Evolutionary conservation across 2,329 filamentous ascomycete genomes (phyloP).

Genomic region (Fragosphaeria purpurea): DNA sequence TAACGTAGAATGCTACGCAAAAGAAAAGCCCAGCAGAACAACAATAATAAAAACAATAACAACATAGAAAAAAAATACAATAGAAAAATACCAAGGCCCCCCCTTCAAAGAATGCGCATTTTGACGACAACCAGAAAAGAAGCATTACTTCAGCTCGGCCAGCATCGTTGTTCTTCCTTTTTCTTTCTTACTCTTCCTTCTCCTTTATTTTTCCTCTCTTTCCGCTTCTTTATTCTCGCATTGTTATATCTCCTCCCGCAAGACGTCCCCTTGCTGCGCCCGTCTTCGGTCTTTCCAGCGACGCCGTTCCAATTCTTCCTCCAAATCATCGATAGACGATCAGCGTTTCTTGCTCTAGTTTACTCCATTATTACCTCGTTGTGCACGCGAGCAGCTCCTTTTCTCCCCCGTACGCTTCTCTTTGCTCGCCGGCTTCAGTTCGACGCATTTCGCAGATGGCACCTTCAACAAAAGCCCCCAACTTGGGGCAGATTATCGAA

Average conservation of each 20-base stretch:
- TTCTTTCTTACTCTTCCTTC: background rate
- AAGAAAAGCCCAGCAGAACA: no score
- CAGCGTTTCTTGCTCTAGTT: background rate
- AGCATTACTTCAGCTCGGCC: conserved; percentile 1
- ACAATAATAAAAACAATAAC: no score
- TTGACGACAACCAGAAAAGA: conserved; percentile 4
- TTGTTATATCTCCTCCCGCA: background rate
- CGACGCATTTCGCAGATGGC: conserved; percentile 28
- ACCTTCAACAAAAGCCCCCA: conserved; percentile 41
- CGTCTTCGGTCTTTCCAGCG: background rate
- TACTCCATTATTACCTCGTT: background rate
- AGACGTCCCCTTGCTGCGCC: background rate
- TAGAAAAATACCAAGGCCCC: no score
- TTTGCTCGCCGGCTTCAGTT: background rate
- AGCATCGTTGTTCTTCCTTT: background rate
- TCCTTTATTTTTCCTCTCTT: background rate
- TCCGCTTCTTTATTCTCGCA: background rate
- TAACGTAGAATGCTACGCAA: no score
- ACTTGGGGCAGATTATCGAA: conserved; percentile 84
- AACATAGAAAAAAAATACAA: no score
- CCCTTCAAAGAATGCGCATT: conserved; percentile 2
- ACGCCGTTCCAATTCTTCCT: background rate
- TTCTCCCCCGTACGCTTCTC: background rate
- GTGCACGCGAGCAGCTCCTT: conserved; percentile 5
- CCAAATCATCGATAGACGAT: background rate